These are phyloP conservation scores for Alternaria sp. DNA, from an alignment of 2,329 filamentous ascomycete genomes.

Conservation along the genomic window DNA sequence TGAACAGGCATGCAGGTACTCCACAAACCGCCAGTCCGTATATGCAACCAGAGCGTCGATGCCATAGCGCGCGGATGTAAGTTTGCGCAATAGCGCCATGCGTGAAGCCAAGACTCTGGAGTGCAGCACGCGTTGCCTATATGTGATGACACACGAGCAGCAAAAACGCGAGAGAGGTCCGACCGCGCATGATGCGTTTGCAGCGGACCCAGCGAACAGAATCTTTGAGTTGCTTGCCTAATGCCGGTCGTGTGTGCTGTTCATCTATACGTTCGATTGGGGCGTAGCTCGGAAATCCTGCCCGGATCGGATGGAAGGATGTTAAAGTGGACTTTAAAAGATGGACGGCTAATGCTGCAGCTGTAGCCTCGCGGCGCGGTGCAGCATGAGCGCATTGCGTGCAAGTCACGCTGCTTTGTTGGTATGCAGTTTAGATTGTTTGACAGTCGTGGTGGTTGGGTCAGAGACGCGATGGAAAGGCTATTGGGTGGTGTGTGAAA, in stretches of 20 bases:
- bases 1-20: slow-evolving; percentile 2
- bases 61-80: neutral
- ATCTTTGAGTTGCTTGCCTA: neutral
- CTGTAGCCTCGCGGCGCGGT: neutral
- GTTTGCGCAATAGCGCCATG: slow-evolving; percentile 4
- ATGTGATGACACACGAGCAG: neutral
- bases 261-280: neutral
- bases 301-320: slow-evolving; percentile 12
- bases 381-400: slow-evolving; percentile 5
- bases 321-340: neutral
- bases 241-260: neutral
- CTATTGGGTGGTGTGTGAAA: neutral
- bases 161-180: neutral
- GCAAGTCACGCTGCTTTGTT: slow-evolving; percentile 9
- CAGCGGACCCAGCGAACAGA: neutral
- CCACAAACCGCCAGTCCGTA: neutral
- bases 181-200: slow-evolving; percentile 2
- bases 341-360: slow-evolving; percentile 10
- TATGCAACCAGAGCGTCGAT: neutral
- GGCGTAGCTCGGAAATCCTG: slow-evolving; percentile 12
- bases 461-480: neutral
- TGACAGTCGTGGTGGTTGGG: neutral
- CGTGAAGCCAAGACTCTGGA: neutral
- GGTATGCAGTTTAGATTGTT: slow-evolving; percentile 9
- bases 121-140: neutral